Percentiles rank a stretch among this genome's conserved stretches.
Conservation (phyloP, 495 filamentous ascomycete species). For the Durotheca rogersii region DNA sequence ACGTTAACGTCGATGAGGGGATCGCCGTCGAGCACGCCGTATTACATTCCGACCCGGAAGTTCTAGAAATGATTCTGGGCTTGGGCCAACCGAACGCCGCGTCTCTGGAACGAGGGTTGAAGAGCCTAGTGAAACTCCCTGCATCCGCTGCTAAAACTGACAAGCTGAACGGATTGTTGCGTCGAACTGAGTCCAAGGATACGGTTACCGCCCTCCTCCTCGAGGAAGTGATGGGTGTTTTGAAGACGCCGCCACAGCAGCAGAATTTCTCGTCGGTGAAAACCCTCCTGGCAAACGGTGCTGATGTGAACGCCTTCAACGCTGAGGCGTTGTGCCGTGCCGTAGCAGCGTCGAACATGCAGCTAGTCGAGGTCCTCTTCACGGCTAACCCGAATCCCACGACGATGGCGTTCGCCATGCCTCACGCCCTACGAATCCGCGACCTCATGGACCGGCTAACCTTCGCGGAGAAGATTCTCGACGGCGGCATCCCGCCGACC, state of each 20-base stretch:
- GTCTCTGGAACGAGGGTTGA: slow-evolving; percentile 38
- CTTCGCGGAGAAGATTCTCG: slow-evolving; percentile 44
- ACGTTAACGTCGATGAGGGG: slow-evolving; percentile 46
- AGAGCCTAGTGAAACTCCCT: slow-evolving; percentile 34
- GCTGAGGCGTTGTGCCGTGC: slow-evolving; percentile 44
- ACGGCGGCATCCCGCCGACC: slow-evolving; percentile 39
- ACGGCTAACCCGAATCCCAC: slow-evolving; percentile 29
- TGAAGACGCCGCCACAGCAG: slow-evolving; percentile 29
- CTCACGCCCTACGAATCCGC: slow-evolving; percentile 44
- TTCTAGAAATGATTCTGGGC: slow-evolving; percentile 47
- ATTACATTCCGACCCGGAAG: slow-evolving; percentile 35
- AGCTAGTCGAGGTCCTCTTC: slow-evolving; percentile 45
- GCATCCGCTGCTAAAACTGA: slow-evolving; percentile 37
- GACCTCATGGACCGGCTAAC: slow-evolving; percentile 46
- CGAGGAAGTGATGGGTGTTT: slow-evolving; percentile 43
- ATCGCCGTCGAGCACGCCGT: slow-evolving; percentile 39
- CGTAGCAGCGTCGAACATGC: slow-evolving; percentile 40
- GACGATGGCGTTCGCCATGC: slow-evolving; percentile 44
- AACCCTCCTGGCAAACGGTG: slow-evolving; percentile 44
- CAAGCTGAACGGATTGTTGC: slow-evolving; percentile 42
- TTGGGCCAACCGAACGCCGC: slow-evolving; percentile 39
- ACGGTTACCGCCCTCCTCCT: slow-evolving; percentile 36
- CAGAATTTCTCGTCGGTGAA: slow-evolving; percentile 37
- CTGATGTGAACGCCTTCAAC: slow-evolving; percentile 46
- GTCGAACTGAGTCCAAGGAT: slow-evolving; percentile 39